A percentile compares a stretch with the other conserved stretches of the same genome.
Evolutionary conservation across 768 basidiomycete genomes (phyloP).

Genomic region (Pholiota conissans): DNA sequence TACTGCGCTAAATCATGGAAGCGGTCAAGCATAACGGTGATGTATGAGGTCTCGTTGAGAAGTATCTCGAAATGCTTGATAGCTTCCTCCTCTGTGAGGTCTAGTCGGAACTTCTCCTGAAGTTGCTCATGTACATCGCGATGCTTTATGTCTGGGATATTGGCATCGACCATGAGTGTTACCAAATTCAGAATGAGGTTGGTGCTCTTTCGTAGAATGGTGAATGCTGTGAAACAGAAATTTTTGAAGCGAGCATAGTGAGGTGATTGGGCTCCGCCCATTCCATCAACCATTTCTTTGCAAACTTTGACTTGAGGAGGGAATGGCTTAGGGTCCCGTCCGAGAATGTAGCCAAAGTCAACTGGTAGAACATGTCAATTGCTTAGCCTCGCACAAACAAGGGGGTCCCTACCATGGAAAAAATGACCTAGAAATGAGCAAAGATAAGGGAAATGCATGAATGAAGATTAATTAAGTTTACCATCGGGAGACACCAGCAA

Average conservation of each 20-base stretch:
- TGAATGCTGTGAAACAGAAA: slow-evolving; percentile 97
- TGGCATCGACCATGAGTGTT: slow-evolving; percentile 95
- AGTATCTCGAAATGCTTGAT: slow-evolving; percentile 95
- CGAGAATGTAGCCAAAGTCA: slow-evolving; percentile 98
- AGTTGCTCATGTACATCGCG: slow-evolving; percentile 86
- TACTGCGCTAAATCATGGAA: slow-evolving; percentile 92
- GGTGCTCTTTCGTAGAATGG: slow-evolving; percentile 92
- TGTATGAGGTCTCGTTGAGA: slow-evolving; percentile 92
- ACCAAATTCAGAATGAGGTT: slow-evolving; percentile 97
- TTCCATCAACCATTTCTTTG: slow-evolving; percentile 99
- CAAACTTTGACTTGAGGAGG: slow-evolving; percentile 98
- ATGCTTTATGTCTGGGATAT: slow-evolving; percentile 96
- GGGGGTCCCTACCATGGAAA: slow-evolving; percentile 77
- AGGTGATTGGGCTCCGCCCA: slow-evolving; percentile 96
- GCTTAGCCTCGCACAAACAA: neutral
- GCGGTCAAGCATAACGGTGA: slow-evolving; percentile 89
- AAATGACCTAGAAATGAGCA: slow-evolving; percentile 65
- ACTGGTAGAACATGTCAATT: slow-evolving; percentile 46
- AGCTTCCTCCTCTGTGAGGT: slow-evolving; percentile 94
- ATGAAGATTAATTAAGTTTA: slow-evolving; percentile 26
- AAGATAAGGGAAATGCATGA: neutral
- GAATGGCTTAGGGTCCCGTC: slow-evolving; percentile 96
- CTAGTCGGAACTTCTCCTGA: slow-evolving; percentile 94
- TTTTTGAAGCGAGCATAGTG: slow-evolving; percentile 96
- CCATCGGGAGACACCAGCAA: slow-evolving; percentile 91